These are phyloP conservation scores for Plenodomus biglobosus DNA, from an alignment of 2,329 filamentous ascomycete genomes.

Conservation along the genomic window DNA sequence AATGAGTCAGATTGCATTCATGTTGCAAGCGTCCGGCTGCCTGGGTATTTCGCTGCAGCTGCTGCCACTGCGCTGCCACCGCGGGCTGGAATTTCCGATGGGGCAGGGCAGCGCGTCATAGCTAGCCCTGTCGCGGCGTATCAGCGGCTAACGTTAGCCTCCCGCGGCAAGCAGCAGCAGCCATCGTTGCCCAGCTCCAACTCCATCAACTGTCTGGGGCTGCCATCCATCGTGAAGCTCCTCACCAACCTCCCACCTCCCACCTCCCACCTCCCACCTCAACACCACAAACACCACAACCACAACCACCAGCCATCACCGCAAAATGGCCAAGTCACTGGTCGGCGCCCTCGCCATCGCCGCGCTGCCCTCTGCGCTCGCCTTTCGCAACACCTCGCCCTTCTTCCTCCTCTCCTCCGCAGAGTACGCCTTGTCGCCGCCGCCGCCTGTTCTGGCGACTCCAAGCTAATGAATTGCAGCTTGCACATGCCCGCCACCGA, in stretches of 20 bases:
- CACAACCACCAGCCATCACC: constrained; percentile 10
- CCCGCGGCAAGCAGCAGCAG: no score
- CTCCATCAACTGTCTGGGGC: no score
- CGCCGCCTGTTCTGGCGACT: constrained; percentile 5
- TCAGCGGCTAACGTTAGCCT: constrained; percentile 6
- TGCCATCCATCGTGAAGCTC: no score
- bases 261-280: no score
- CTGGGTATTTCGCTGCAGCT: no score
- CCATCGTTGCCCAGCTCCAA: no score
- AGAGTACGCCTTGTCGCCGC: constrained; percentile 59
- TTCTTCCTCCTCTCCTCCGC: constrained; percentile 86
- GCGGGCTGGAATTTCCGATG: constrained; percentile 18
- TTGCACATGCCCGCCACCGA: constrained; percentile 29
- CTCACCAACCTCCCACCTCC: no score
- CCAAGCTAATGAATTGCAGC: constrained; percentile 34
- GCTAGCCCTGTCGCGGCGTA: constrained; percentile 13
- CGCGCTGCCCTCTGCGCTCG: constrained; percentile 60
- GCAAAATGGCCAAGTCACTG: constrained; percentile 48
- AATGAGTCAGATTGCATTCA: not conserved
- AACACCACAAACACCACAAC: constrained; percentile 11
- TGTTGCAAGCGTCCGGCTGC: not conserved
- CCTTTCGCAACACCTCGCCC: constrained; percentile 84
- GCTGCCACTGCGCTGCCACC: not conserved
- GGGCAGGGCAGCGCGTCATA: constrained; percentile 29
- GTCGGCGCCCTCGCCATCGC: constrained; percentile 54